Percentiles rank a stretch among this genome's conserved stretches.
Conservation (phyloP, 768 basidiomycete species). For the Tricholoma hemisulphureum region DNA sequence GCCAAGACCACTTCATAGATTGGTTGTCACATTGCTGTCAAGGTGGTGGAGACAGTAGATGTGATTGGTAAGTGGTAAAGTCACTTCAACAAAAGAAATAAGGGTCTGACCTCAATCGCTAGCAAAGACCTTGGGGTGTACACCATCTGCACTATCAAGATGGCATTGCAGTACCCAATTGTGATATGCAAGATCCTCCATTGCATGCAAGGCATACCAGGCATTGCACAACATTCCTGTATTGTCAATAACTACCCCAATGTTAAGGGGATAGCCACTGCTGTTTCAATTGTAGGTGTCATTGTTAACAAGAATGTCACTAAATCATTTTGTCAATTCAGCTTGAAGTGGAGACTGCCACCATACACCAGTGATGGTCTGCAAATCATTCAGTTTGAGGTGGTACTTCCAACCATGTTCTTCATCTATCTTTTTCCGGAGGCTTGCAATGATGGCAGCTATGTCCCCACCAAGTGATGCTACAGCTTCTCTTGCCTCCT, state of each 20-base stretch:
- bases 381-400: conserved; percentile 16
- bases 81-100: conserved; percentile 12
- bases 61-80: conserved; percentile 22
- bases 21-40: conserved; percentile 23
- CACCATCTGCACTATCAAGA: conserved; percentile 12
- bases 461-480: conserved; percentile 1
- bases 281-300: conserved; percentile 27
- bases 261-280: conserved; percentile 28
- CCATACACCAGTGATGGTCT: conserved; percentile 21
- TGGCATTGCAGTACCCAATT: conserved; percentile 25
- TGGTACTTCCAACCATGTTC: conserved; percentile 25
- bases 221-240: conserved; percentile 22
- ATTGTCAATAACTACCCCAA: conserved; percentile 31
- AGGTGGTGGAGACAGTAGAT: conserved; percentile 32
- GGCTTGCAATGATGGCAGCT: conserved; percentile 19
- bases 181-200: conserved; percentile 20
- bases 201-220: conserved; percentile 26
- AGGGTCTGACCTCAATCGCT: conserved; percentile 24
- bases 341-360: conserved; percentile 34
- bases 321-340: conserved; percentile 17
- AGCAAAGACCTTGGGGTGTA: conserved; percentile 17
- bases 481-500: neutral
- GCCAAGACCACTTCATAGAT: conserved; percentile 18
- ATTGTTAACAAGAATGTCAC: conserved; percentile 34
- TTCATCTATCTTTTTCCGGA: conserved; percentile 11